phyloP scores from a whole-genome alignment of 768 basidiomycete genomes.

The Phanerochaete sordida region DNA sequence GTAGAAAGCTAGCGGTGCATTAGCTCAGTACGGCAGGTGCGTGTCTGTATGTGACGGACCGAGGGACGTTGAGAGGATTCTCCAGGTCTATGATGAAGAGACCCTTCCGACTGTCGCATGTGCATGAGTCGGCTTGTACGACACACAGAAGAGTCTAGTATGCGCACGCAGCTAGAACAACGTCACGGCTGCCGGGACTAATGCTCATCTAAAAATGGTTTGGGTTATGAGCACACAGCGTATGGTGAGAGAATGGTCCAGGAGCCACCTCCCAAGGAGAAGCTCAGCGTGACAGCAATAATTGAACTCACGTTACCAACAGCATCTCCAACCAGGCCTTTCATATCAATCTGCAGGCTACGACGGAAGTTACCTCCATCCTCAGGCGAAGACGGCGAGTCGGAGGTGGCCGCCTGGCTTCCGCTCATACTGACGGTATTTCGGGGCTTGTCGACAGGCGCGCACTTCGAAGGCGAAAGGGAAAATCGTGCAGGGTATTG shows the following conservation, averaged over 20 bases:
- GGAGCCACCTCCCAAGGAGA: too few relatives aligned
- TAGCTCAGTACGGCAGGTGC: neutral
- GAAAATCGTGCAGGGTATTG: neutral
- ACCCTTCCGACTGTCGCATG: conserved; percentile 62
- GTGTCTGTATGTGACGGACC: conserved; percentile 28
- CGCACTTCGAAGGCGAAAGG: too few relatives aligned
- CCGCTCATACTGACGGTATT: neutral
- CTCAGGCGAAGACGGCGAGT: conserved; percentile 34
- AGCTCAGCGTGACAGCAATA: too few relatives aligned
- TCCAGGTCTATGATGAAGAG: conserved; percentile 95
- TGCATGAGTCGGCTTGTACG: neutral
- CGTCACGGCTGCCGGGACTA: conserved; percentile 81
- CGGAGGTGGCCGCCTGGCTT: neutral
- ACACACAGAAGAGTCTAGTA: neutral
- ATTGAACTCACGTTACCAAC: conserved; percentile 71
- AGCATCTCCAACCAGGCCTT: conserved; percentile 73
- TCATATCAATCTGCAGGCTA: conserved; percentile 75
- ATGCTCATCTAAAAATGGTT: conserved; percentile 88
- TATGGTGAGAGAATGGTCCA: conserved; percentile 10
- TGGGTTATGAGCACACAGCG: neutral
- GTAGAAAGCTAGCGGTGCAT: conserved; percentile 53
- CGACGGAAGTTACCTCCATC: conserved; percentile 57
- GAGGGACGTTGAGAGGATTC: conserved; percentile 79
- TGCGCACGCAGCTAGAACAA: conserved; percentile 84
- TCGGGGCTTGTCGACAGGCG: too few relatives aligned